A percentile compares a stretch with the other conserved stretches of the same genome.
phyloP scores from a whole-genome alignment of 108 stramenopile genomes.

The Cyclostephanos invisitatus region DNA sequence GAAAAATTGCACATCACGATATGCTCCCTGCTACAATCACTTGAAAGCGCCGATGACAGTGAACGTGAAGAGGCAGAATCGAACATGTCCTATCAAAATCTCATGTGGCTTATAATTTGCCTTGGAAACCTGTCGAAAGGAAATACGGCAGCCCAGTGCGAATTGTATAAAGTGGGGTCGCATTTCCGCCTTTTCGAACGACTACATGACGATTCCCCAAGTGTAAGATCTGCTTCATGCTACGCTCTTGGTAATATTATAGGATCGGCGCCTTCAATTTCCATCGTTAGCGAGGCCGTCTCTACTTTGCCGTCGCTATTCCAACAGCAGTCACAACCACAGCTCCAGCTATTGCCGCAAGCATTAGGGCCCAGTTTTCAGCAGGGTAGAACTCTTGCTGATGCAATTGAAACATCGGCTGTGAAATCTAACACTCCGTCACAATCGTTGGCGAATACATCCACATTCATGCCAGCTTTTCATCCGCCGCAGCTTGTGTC shows the following conservation, averaged over 20 bases:
- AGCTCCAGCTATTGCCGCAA: slow-evolving; percentile 14
- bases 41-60: slow-evolving; percentile 49
- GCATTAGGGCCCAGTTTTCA: slow-evolving; percentile 18
- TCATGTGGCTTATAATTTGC: slow-evolving; percentile 88
- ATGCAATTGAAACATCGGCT: background rate
- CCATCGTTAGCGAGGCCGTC: background rate
- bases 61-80: slow-evolving; percentile 27
- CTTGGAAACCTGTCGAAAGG: slow-evolving; percentile 77
- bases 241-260: slow-evolving; percentile 86
- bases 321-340: slow-evolving; percentile 18
- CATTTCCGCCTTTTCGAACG: slow-evolving; percentile 70
- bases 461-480: slow-evolving; percentile 22
- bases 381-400: slow-evolving; percentile 10
- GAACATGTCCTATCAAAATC: slow-evolving; percentile 53
- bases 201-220: slow-evolving; percentile 60
- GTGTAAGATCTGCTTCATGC: slow-evolving; percentile 84
- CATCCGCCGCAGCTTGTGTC: slow-evolving; percentile 17
- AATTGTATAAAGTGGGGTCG: slow-evolving; percentile 57
- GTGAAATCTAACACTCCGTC: background rate
- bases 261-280: slow-evolving; percentile 30
- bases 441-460: background rate
- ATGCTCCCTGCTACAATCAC: slow-evolving; percentile 57
- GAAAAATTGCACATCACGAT: slow-evolving; percentile 77
- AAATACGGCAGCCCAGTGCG: slow-evolving; percentile 60
- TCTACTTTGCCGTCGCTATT: slow-evolving; percentile 24